Conservation (phyloP, 148 eudicot genomes). For the Dysphania ambrosioides region DNA sequence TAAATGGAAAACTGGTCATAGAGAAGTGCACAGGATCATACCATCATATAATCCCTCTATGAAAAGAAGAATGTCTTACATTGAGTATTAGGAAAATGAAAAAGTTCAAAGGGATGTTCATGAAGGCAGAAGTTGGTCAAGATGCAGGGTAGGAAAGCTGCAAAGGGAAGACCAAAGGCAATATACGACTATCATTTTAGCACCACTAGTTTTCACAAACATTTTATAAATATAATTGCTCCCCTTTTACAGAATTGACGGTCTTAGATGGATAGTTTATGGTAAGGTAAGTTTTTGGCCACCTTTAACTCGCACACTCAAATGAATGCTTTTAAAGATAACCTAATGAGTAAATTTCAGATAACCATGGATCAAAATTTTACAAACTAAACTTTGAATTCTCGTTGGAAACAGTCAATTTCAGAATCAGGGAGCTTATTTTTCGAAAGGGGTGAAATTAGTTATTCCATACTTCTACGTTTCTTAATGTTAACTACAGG, state of each 20-base stretch:
- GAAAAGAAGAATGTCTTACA: background rate
- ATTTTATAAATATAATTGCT: background rate
- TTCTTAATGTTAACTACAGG: no score
- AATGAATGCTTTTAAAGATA: background rate
- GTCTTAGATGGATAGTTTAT: no score
- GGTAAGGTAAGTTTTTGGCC: background rate
- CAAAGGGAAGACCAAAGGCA: background rate
- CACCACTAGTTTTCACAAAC: background rate
- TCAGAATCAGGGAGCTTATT: background rate
- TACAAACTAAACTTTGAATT: background rate
- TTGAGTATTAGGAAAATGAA: background rate
- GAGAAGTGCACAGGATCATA: background rate
- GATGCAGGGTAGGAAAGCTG: no score
- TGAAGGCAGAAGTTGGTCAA: background rate
- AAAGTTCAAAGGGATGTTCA: background rate
- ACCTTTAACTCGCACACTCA: background rate
- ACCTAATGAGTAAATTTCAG: background rate
- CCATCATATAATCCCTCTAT: background rate
- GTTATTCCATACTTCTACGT: background rate
- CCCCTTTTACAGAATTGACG: background rate
- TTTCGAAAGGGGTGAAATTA: no score
- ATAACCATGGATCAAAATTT: background rate
- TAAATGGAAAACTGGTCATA: constrained; percentile 3
- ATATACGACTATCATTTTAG: background rate
- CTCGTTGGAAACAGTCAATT: background rate